Evolutionary conservation across 202 grass and related monocot species (phyloP), one percentile per base, ranked within the genome.

Genomic region (Musa balbisiana): DNA sequence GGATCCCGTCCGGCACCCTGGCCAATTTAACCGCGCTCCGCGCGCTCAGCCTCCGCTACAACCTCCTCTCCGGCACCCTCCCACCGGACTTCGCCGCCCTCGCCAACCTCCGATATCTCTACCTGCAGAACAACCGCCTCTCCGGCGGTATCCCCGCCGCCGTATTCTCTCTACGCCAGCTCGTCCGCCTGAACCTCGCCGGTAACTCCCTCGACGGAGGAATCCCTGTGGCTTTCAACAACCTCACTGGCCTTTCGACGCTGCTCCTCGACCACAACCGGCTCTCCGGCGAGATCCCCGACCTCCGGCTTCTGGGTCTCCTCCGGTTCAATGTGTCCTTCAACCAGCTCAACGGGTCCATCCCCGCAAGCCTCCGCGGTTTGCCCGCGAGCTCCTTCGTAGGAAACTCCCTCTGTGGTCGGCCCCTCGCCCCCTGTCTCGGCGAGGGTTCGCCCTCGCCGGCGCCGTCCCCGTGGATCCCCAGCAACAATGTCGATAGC

Each of bases 351-450:
- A 74, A 80, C 0, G 93, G 93, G 3, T 73, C 70, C 63, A 81
- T 97, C 0, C 88, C 93, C 0, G 19, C 12, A 17, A 29, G 77
- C 64, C 69, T 97, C 53, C 51, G 76, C 52, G 69, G 21, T 26
- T 81, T 97, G 79, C 75, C 84, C 51, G 78, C 11, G 4, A 50
- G 76, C 19, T 88, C 93, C 0, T 97, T 93, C 71, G 82, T 87
- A 55, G 86, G 90, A 74, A 89, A 83, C 78, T 19, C 82, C 16
- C 51, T 97, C 16, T 97, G 93, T 62, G 90, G 93, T 43, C 83
- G 83, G 73, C 90, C 90, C 10, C 84, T 97, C 2, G 73, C 51
- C 0, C 73, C 88, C 1, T 97, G 93, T 71, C 67, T 19, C 14
- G 72, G 10, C 0, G 75, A 68, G 0, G 29, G 16, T 9, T 75